Conservation (phyloP, 306 rosid species). For the Abrus precatorius region DNA sequence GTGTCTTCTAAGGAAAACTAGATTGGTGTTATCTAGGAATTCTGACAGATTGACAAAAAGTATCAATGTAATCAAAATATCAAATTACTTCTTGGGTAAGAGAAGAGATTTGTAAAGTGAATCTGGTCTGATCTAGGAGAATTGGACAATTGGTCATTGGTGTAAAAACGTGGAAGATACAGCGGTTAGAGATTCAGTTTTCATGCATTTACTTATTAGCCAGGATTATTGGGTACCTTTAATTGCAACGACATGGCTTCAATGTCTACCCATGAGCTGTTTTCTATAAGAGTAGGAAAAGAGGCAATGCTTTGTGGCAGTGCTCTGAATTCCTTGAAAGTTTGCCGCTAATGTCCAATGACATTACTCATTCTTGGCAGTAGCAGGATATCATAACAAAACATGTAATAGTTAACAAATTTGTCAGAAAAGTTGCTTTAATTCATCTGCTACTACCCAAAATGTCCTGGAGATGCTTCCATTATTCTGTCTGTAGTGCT, state of each 20-base stretch:
- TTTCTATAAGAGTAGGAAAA: neutral
- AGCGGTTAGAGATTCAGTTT: constrained; percentile 20
- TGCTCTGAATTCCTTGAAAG: constrained; percentile 15
- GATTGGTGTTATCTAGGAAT: constrained; percentile 18
- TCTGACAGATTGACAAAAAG: constrained; percentile 21
- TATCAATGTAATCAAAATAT: neutral
- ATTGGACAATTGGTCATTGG: constrained; percentile 24
- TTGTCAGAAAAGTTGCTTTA: neutral
- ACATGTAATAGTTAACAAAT: constrained; percentile 14
- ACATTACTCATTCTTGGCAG: constrained; percentile 7
- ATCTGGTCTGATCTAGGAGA: constrained; percentile 34
- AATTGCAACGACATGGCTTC: neutral
- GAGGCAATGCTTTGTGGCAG: constrained; percentile 22
- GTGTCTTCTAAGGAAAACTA: constrained; percentile 36
- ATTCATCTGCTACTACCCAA: constrained; percentile 38
- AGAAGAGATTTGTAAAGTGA: constrained; percentile 11
- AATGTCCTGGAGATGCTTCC: constrained; percentile 31
- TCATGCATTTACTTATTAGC: constrained; percentile 30
- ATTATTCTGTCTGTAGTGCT: constrained; percentile 38
- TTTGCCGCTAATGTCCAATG: constrained; percentile 8
- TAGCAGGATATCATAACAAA: constrained; percentile 33
- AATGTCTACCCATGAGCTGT: constrained; percentile 25
- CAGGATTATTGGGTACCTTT: constrained; percentile 15
- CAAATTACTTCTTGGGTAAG: constrained; percentile 13
- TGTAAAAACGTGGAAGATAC: neutral